phyloP scores from a whole-genome alignment of 306 rosid genomes.

The Ormosia semicastrata region DNA sequence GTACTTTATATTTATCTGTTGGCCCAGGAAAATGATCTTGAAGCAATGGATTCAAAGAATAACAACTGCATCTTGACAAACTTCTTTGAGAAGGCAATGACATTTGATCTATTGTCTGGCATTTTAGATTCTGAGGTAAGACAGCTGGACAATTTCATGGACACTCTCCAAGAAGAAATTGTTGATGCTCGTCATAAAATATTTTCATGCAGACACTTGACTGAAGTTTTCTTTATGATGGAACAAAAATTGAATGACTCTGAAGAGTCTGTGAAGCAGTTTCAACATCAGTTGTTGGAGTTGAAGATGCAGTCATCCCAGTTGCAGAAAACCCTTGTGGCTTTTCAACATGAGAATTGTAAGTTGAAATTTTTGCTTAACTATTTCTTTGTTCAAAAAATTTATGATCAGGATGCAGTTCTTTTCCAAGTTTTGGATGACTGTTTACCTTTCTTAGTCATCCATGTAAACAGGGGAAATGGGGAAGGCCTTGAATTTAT shows the following conservation, averaged over 20 bases:
- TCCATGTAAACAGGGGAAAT: slow-evolving; percentile 56
- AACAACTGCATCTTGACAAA: slow-evolving; percentile 39
- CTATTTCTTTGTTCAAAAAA: background rate
- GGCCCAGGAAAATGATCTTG: slow-evolving; percentile 75
- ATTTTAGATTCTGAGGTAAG: slow-evolving; percentile 84
- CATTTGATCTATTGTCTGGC: slow-evolving; percentile 68
- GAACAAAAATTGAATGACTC: slow-evolving; percentile 72
- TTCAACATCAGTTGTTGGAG: slow-evolving; percentile 65
- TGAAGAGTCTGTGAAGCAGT: slow-evolving; percentile 69
- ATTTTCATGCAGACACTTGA: slow-evolving; percentile 73
- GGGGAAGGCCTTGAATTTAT: slow-evolving; percentile 41
- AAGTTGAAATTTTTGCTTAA: slow-evolving; percentile 33
- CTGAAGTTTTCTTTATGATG: slow-evolving; percentile 49
- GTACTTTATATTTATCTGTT: slow-evolving; percentile 60
- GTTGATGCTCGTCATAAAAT: slow-evolving; percentile 62
- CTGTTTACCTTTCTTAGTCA: slow-evolving; percentile 34
- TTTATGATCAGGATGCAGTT: slow-evolving; percentile 4
- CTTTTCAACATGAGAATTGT: slow-evolving; percentile 56
- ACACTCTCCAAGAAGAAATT: slow-evolving; percentile 59
- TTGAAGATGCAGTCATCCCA: slow-evolving; percentile 73
- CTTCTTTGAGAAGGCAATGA: slow-evolving; percentile 59
- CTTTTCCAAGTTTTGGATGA: background rate
- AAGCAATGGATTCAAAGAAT: slow-evolving; percentile 47
- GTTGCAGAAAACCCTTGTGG: slow-evolving; percentile 63
- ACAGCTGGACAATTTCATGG: slow-evolving; percentile 84